Base-by-base conservation (phyloP, 805 yeast genomes). In the Barnettozyma sucrosica region DNA sequence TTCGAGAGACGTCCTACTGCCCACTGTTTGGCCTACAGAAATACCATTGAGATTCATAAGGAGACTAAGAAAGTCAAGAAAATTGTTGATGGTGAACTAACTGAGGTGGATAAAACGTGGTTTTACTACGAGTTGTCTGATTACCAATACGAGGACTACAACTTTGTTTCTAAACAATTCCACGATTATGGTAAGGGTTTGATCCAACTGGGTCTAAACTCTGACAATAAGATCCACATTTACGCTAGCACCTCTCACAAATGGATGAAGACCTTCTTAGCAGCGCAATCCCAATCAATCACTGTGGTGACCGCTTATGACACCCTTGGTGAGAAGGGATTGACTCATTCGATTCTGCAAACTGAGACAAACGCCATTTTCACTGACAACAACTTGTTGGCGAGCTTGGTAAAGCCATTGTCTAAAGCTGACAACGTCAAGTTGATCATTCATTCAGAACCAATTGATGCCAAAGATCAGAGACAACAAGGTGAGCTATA, bases 271-370 rank as follows among this genome's bases (percentile, higher is more conserved):
- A 77, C 87, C 28, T 92, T 81, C 54, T 66, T 88, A 50, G 96
- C 90, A 14, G 76, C 88, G 45, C 79, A 80, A 57, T 72, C 89
- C 45, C 97, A 89, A 67, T 69, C 77, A 43, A 83, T 93, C 51
- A 86, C 98, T 21, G 76, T 85, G 48, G 98, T 89, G 36, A 93
- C 99, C 14, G 98, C 99, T 34, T 93, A 93, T 67, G 97, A 90
- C 66, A 89, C 97, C 38, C 74, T 90, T 55, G 97, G 97, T 49
- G 95, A 89, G 67, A 75, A 76, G 33, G 96, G 96, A 21, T 75
- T 90, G 61, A 84, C 83, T 48, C 95, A 85, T 67, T 89, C 97
- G 3, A 74, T 93, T 61, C 74, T 77, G 36, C 87, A 90, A 69
- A 89, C 98, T 4, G 86, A 75, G 43, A 80, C 96, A 24, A 73